These are phyloP conservation scores for Talaromyces proteolyticus DNA, from an alignment of 495 filamentous ascomycete genomes.

Conservation along the genomic window DNA sequence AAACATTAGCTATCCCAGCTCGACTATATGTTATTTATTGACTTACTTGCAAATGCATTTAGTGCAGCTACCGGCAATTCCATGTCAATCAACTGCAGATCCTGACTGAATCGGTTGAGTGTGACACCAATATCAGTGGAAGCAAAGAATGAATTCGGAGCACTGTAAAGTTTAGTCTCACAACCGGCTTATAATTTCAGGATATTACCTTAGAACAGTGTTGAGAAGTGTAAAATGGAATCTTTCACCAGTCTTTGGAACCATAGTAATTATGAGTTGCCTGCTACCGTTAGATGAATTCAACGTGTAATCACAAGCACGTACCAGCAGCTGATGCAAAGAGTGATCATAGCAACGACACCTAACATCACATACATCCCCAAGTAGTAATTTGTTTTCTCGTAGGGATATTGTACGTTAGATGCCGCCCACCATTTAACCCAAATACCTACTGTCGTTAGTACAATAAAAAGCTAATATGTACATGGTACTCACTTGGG, in stretches of 20 bases:
- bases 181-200: background rate
- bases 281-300: conserved; percentile 8
- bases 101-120: conserved; percentile 54
- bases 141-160: conserved; percentile 42
- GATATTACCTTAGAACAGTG: conserved; percentile 36
- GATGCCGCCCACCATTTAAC: conserved; percentile 47
- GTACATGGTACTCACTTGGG: conserved; percentile 24
- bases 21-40: background rate
- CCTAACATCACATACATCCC: conserved; percentile 52
- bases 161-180: conserved; percentile 11
- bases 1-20: background rate
- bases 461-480: background rate
- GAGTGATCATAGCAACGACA: conserved; percentile 31
- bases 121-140: conserved; percentile 39
- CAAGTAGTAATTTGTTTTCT: conserved; percentile 42
- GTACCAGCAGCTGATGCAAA: conserved; percentile 41
- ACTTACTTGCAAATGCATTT: conserved; percentile 39
- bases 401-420: conserved; percentile 33
- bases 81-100: conserved; percentile 55
- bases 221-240: conserved; percentile 43
- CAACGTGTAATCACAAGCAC: conserved; percentile 1
- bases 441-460: conserved; percentile 38
- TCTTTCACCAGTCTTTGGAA: conserved; percentile 42
- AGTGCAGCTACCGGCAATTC: conserved; percentile 42
- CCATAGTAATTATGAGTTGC: conserved; percentile 48